Base-by-base conservation (phyloP, 2,329 filamentous ascomycete genomes). In the Apiospora malaysiana region DNA sequence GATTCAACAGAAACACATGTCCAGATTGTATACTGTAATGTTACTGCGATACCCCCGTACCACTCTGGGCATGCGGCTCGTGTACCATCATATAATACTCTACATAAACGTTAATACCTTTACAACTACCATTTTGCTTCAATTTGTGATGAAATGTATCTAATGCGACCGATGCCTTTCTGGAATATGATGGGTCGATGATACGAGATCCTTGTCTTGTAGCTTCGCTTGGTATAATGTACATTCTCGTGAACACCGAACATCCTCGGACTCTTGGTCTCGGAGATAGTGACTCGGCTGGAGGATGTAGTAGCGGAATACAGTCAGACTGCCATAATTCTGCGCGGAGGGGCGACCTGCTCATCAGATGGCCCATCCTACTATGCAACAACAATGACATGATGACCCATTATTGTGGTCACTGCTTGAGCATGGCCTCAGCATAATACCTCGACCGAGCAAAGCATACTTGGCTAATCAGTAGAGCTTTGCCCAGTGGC, bases 11-110 rank as follows among this genome's bases (percentile, higher is more conserved):
- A 14, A 2, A 63, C 27, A 63, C 32, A 63, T 63, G 32, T 40
- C 32, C 56, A 63, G 56, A 32, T 21, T 56, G 51, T 63, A 23
- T 63, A 40, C 32, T 63, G 56, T 40, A 63, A 63, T 63, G 56
- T 14, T 63, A 63, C 56, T 40, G 40, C 56, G 56, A 63, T 63
- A 63, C 56, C 56, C 56, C 32, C 27, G 27, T 40, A 63, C 21
- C 16, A 37, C 18, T 40, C 32, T 63, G 56, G 56, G 32, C 56
- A 63, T 63, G 21, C 56, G 56, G 56, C 32, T 63, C 56, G 56
- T 40, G 27, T 40, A 63, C 49, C 49, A 59, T 37, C 49, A 40
- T 63, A 63, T 63, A 40, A 37, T 40, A 16, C 18, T 63, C 12
- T 40, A 21, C 37, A 63, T 63, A 63, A 63, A 63, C 21, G 1